Evolutionary conservation across 2,329 filamentous ascomycete genomes (phyloP).

Genomic region (Herpotrichia juniperi): DNA sequence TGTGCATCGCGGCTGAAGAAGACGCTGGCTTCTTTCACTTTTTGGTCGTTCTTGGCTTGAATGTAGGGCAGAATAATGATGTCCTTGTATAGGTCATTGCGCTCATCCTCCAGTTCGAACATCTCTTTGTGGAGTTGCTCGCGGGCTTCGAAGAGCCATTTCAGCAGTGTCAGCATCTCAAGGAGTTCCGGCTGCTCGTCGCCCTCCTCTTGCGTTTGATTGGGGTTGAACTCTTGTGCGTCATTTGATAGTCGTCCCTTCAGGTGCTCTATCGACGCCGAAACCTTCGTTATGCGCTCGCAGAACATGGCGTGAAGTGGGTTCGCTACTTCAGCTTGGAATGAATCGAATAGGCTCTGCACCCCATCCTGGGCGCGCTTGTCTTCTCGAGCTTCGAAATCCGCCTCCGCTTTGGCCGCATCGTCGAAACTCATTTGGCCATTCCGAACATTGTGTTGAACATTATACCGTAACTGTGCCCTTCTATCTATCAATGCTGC

Average conservation of each 20-base stretch:
- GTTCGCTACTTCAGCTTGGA: conserved; percentile 81
- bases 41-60: conserved; percentile 74
- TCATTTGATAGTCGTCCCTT: conserved; percentile 75
- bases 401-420: conserved; percentile 79
- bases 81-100: conserved; percentile 84
- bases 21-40: conserved; percentile 75
- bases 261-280: conserved; percentile 77
- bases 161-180: conserved; percentile 91
- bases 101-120: conserved; percentile 82
- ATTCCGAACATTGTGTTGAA: conserved; percentile 78
- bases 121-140: conserved; percentile 84
- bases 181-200: conserved; percentile 93
- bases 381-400: conserved; percentile 73
- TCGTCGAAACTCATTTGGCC: conserved; percentile 83
- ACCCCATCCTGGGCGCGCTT: conserved; percentile 73
- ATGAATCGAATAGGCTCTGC: conserved; percentile 82
- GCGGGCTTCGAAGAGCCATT: conserved; percentile 96
- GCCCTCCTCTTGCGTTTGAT: conserved; percentile 90
- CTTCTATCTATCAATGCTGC: conserved; percentile 65
- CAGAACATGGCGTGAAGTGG: conserved; percentile 82
- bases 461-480: conserved; percentile 71
- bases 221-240: conserved; percentile 71
- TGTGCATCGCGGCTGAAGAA: conserved; percentile 84
- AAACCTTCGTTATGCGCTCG: conserved; percentile 74
- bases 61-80: conserved; percentile 84